Conservation (phyloP, 306 rosid species). For the Castanea crenata region DNA sequence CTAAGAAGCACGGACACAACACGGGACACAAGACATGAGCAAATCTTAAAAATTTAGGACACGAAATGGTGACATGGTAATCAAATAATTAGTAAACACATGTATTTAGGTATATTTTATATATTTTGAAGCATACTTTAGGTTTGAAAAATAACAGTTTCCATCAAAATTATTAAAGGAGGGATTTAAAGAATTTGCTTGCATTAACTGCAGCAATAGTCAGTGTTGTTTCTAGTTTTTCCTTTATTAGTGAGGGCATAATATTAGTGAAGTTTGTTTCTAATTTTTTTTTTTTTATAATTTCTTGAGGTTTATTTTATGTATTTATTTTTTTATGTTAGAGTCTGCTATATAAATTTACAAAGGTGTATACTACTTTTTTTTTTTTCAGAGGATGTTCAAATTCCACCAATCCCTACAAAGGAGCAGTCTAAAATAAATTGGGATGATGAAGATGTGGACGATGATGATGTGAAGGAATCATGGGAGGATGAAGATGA, state of each 20-base stretch:
- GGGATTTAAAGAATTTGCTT: neutral
- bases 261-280: neutral
- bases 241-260: neutral
- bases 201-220: neutral
- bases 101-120: too few species aligned
- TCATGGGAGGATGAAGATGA: slow-evolving; percentile 98
- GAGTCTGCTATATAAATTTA: slow-evolving; percentile 11
- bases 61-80: too few species aligned
- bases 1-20: too few species aligned
- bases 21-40: too few species aligned
- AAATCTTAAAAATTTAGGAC: too few species aligned
- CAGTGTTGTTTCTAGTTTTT: neutral
- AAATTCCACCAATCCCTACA: slow-evolving; percentile 32
- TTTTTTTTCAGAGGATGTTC: slow-evolving; percentile 57
- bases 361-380: neutral
- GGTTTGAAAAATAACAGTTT: too few species aligned
- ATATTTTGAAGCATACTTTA: too few species aligned
- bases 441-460: slow-evolving; percentile 95
- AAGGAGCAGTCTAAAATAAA: slow-evolving; percentile 58
- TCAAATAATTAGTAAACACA: too few species aligned
- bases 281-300: neutral
- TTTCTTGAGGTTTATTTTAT: neutral
- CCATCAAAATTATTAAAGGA: too few species aligned
- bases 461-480: slow-evolving; percentile 78
- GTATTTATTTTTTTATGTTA: neutral